Evolutionary conservation across 2,329 filamentous ascomycete genomes (phyloP).

Genomic region (Fusarium sp.): DNA sequence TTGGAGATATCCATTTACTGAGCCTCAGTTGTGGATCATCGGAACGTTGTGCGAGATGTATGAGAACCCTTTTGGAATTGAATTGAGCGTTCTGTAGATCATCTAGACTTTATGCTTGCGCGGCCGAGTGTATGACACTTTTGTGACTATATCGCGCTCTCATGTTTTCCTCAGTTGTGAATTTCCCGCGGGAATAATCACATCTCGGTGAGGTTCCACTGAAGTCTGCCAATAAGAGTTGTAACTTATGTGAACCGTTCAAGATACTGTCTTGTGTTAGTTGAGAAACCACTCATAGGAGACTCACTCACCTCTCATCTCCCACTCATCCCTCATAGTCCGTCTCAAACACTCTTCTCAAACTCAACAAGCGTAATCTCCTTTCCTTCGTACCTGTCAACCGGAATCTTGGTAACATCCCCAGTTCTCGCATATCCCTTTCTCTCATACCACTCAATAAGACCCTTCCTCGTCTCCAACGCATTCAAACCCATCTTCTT

Average conservation of each 20-base stretch:
- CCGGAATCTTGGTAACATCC: constrained; percentile 49
- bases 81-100: neutral
- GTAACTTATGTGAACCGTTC: neutral
- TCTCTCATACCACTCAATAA: constrained; percentile 53
- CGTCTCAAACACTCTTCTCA: constrained; percentile 45
- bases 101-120: neutral
- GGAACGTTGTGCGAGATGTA: neutral
- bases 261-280: neutral
- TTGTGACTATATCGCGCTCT: neutral
- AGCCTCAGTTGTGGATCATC: constrained; percentile 1
- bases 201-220: neutral
- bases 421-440: constrained; percentile 51
- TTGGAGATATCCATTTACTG: neutral
- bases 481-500: constrained; percentile 49
- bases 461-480: constrained; percentile 48
- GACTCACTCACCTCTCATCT: neutral
- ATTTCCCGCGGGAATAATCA: neutral
- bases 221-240: neutral
- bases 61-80: neutral
- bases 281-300: neutral
- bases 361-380: constrained; percentile 52
- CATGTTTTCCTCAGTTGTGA: neutral
- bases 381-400: constrained; percentile 28
- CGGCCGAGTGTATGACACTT: neutral
- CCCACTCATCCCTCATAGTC: neutral